A percentile compares a stretch with the other conserved stretches of the same genome.
phyloP scores from a whole-genome alignment of 2,329 filamentous ascomycete genomes.

The Chaetomiaceae sp. region DNA sequence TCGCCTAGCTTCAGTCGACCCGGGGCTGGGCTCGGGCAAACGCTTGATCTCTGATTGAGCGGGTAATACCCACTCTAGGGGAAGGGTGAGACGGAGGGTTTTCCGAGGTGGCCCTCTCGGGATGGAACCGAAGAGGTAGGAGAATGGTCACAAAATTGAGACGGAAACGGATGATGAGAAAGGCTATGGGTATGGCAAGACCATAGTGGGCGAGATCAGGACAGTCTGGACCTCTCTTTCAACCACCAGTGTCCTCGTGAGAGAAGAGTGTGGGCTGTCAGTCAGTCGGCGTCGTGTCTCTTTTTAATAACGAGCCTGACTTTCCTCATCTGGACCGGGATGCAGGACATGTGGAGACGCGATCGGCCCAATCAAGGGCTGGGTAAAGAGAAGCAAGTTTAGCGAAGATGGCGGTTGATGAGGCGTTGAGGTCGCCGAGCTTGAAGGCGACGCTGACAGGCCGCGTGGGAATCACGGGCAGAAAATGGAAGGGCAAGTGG shows the following conservation, averaged over 20 bases:
- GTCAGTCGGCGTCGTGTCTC: constrained; percentile 16
- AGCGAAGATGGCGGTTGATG: constrained; percentile 9
- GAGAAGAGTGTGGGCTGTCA: not conserved
- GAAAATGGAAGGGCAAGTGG: constrained; percentile 7
- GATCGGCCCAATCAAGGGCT: constrained; percentile 23
- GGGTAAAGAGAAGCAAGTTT: constrained; percentile 10
- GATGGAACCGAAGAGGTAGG: not conserved
- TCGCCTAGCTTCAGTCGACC: not conserved
- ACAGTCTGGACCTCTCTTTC: not conserved
- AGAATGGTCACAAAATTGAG: not conserved
- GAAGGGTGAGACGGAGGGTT: constrained; percentile 2
- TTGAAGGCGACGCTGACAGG: constrained; percentile 9
- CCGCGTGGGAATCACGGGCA: constrained; percentile 11
- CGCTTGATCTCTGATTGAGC: constrained; percentile 9
- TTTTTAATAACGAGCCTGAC: constrained; percentile 19
- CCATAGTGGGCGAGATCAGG: constrained; percentile 18
- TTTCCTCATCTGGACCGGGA: constrained; percentile 20
- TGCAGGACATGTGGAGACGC: constrained; percentile 25
- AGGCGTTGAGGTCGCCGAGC: constrained; percentile 5
- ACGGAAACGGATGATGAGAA: not conserved
- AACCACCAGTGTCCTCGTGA: constrained; percentile 9
- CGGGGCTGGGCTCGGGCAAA: not conserved
- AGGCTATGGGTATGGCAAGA: constrained; percentile 4
- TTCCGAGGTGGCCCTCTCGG: not conserved
- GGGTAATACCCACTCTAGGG: constrained; percentile 18